Evolutionary conservation across 257 asterid genomes (phyloP), one percentile per base, ranked within the genome.

Genomic region (Plantago ovata): DNA sequence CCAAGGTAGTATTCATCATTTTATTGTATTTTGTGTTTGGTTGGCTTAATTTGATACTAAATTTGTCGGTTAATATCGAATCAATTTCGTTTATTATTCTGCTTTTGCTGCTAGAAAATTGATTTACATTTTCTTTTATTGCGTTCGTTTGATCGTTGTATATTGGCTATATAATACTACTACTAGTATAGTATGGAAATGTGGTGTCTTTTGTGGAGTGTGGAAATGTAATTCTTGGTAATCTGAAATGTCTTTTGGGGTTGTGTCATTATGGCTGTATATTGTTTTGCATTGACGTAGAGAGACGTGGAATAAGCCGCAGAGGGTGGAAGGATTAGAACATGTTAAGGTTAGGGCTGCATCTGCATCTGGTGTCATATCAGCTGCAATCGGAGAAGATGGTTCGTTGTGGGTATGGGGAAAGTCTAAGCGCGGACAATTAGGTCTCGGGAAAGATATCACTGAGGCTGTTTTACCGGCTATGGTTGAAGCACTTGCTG

Each of bases 331-430:
- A 77, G 95, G 95, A 56, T 53, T 88, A 60, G 61, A 70, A 57
- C 78, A 84, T 63, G 84, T 86, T 41, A 72, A 68, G 70, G 83
- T 81, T 65, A 48, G 56, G 70, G 72, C 82, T 41, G 86, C 87
- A 53, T 84, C 73, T 77, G 95, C 97, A 36, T 88, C 97, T 56
- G 97, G 97, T 57, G 95, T 81, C 46, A 66, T 86, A 64, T 92
- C 95, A 56, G 76, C 80, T 5, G 95, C 90, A 36, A 65, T 82
- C 69, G 97, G 91, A 66, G 87, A 84, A 10, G 97, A 84, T 64
- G 97, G 98, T 13, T 79, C 87, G 45, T 63, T 93, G 43, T 93
- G 98, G 97, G 98, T 86, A 13, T 93, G 97, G 98, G 98, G 97
- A 54, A 81, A 73, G 73, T 93, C 98, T 33, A 89, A 93, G 69